Percentiles rank a stretch among this genome's conserved stretches.
These are phyloP conservation scores for Fusarium graminum DNA, from an alignment of 2,329 filamentous ascomycete species.

Conservation along the genomic window DNA sequence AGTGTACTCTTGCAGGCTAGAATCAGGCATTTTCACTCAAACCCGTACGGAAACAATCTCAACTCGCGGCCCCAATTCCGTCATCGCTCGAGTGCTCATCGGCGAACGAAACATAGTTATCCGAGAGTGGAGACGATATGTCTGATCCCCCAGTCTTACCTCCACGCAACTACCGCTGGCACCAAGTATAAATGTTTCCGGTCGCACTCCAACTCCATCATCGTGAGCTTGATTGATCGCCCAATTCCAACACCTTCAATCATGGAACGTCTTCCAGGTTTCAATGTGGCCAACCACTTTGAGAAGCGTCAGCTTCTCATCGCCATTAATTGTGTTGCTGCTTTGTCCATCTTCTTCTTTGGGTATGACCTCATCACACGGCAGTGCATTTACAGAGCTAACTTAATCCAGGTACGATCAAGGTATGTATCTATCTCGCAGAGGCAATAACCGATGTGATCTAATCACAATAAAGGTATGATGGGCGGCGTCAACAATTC, in stretches of 20 bases:
- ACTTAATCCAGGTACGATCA: slow-evolving; percentile 21
- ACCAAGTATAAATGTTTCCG: slow-evolving; percentile 27
- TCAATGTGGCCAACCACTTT: slow-evolving; percentile 39
- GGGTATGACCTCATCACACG: slow-evolving; percentile 31
- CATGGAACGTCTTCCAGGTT: slow-evolving; percentile 38
- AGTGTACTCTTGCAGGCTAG: too few relatives aligned
- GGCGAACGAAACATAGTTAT: slow-evolving; percentile 10
- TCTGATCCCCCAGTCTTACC: slow-evolving; percentile 7
- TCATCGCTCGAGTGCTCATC: neutral
- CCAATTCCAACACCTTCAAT: neutral
- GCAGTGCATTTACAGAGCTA: fast-evolving
- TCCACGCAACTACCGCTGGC: slow-evolving; percentile 1
- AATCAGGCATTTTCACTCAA: neutral
- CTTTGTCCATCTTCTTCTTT: slow-evolving; percentile 47
- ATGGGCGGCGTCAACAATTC: slow-evolving; percentile 45
- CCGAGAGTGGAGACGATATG: slow-evolving; percentile 17
- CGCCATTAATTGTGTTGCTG: slow-evolving; percentile 43
- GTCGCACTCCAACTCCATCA: slow-evolving; percentile 1
- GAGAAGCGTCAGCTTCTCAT: slow-evolving; percentile 47
- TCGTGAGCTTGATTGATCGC: neutral
- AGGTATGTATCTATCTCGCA: slow-evolving; percentile 3
- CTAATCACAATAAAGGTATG: slow-evolving; percentile 35
- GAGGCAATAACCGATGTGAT: neutral
- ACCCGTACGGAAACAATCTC: slow-evolving; percentile 20
- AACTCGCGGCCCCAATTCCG: slow-evolving; percentile 14